phyloP scores from a whole-genome alignment of 2,329 filamentous ascomycete species.

The Aspergillus cejpii region DNA sequence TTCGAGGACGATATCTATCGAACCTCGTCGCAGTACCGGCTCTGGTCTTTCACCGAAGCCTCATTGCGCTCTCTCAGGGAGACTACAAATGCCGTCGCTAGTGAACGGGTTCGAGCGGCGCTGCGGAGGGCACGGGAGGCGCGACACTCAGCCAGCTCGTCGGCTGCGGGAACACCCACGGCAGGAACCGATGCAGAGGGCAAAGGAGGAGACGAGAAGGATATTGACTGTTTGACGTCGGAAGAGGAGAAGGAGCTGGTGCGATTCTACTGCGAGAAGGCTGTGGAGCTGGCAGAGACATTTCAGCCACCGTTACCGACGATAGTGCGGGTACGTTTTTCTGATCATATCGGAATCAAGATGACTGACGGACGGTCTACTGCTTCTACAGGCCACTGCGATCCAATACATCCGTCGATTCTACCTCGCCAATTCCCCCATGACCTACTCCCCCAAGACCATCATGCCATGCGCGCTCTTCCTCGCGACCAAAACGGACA shows the following conservation, averaged over 20 bases:
- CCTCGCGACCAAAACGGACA: conserved; percentile 89
- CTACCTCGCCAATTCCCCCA: conserved; percentile 89
- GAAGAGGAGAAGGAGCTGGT: conserved; percentile 78
- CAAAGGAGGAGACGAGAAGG: conserved; percentile 32
- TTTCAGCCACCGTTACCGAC: conserved; percentile 52
- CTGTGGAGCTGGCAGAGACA: conserved; percentile 53
- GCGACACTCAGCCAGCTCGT: conserved; percentile 27
- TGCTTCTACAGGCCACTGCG: conserved; percentile 57
- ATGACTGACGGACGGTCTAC: no score
- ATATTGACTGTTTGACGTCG: conserved; percentile 72
- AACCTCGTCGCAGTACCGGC: conserved; percentile 77
- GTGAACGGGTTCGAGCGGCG: conserved; percentile 58
- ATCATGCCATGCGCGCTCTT: conserved; percentile 87
- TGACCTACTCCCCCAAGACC: conserved; percentile 89
- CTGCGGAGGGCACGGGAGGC: conserved; percentile 45
- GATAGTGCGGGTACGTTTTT: conserved; percentile 50
- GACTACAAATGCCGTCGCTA: conserved; percentile 72
- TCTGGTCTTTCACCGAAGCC: conserved; percentile 83
- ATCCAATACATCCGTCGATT: conserved; percentile 89
- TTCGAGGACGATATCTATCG: conserved; percentile 89
- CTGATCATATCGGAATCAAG: conserved; percentile 11
- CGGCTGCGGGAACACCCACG: conserved; percentile 27
- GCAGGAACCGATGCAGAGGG: conserved; percentile 27
- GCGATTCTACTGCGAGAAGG: conserved; percentile 65
- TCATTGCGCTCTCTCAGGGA: conserved; percentile 65